phyloP scores from a whole-genome alignment of 768 basidiomycete genomes.

The Mycena galopus region DNA sequence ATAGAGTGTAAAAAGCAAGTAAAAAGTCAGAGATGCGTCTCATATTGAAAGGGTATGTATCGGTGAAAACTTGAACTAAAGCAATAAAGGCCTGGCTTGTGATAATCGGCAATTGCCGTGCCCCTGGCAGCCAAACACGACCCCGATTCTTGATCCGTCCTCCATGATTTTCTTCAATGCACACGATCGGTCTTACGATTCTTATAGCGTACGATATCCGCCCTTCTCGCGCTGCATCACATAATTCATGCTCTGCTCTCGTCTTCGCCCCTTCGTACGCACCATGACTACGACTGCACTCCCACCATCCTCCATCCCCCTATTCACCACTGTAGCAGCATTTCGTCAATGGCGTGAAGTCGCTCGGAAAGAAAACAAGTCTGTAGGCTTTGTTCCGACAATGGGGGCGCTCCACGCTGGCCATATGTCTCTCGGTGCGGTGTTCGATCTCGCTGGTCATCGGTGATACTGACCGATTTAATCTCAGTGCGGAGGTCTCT shows the following conservation, averaged over 20 bases:
- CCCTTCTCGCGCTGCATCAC: neutral
- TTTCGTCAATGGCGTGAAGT: constrained; percentile 82
- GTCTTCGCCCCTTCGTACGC: constrained; percentile 19
- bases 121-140: constrained; percentile 4
- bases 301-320: constrained; percentile 56
- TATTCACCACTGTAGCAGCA: constrained; percentile 70
- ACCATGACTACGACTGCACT: constrained; percentile 38
- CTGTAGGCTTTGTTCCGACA: constrained; percentile 95
- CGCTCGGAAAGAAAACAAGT: constrained; percentile 68
- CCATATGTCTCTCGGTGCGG: constrained; percentile 89
- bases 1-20: too few relatives aligned
- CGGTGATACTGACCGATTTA: neutral
- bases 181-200: constrained; percentile 17
- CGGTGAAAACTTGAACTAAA: too few relatives aligned
- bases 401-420: constrained; percentile 98
- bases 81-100: too few relatives aligned
- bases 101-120: too few relatives aligned
- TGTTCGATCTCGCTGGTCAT: neutral
- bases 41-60: too few relatives aligned
- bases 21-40: too few relatives aligned
- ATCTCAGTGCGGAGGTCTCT: constrained; percentile 81
- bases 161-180: neutral
- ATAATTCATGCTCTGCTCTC: neutral
- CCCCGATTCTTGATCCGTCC: constrained; percentile 3
- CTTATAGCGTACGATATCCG: constrained; percentile 1